These are phyloP conservation scores for Clonostachys rhizophaga DNA, from an alignment of 2,329 filamentous ascomycete species.

Conservation along the genomic window DNA sequence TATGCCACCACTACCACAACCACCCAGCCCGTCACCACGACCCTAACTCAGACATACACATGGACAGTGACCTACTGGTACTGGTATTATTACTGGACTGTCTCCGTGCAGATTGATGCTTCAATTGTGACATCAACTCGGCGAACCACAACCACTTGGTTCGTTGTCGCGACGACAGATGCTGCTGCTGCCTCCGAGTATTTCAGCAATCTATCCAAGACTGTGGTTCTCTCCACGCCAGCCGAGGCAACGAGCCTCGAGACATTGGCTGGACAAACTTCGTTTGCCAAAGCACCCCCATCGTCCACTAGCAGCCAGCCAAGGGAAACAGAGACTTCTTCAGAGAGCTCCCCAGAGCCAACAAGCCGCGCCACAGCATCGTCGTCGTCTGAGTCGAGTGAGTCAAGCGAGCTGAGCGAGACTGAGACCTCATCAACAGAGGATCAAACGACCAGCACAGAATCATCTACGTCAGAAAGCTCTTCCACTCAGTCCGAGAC, in stretches of 20 bases:
- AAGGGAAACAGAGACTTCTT: background rate
- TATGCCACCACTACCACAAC: slow-evolving; percentile 8
- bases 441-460: too few relatives aligned
- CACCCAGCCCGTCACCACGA: slow-evolving; percentile 5
- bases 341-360: background rate
- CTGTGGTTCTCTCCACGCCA: slow-evolving; percentile 9
- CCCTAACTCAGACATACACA: slow-evolving; percentile 10
- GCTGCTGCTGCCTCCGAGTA: slow-evolving; percentile 7
- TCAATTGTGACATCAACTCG: slow-evolving; percentile 11
- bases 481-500: too few relatives aligned
- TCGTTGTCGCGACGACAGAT: slow-evolving; percentile 12
- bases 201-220: slow-evolving; percentile 8
- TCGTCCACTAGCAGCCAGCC: background rate
- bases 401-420: background rate
- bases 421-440: background rate
- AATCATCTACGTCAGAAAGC: too few relatives aligned
- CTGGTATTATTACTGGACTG: slow-evolving; percentile 15
- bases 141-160: slow-evolving; percentile 5
- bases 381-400: background rate
- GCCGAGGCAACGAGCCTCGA: slow-evolving; percentile 12
- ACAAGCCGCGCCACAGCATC: background rate
- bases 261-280: slow-evolving; percentile 11
- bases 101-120: slow-evolving; percentile 8
- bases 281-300: slow-evolving; percentile 1
- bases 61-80: slow-evolving; percentile 14